Percentiles rank a stretch among this genome's conserved stretches.
These are phyloP conservation scores for Backusella australiensis DNA, from an alignment of 192 early-diverging fungal species.

Conservation along the genomic window DNA sequence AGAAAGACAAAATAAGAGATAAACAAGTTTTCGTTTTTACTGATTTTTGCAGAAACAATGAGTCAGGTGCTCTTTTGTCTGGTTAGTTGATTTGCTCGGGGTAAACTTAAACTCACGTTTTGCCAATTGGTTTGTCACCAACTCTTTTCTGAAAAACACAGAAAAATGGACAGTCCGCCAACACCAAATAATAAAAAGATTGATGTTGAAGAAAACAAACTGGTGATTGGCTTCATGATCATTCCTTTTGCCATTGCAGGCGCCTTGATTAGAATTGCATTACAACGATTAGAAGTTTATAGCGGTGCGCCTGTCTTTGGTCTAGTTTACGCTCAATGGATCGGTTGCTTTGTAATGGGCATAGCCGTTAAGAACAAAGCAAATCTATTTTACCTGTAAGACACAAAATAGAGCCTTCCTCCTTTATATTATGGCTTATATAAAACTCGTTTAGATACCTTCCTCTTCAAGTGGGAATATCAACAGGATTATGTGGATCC, in stretches of 20 bases:
- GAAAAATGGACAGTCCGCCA: background rate
- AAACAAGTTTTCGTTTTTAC: no score
- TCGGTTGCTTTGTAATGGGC: constrained; percentile 68
- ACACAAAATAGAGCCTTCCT: constrained; percentile 12
- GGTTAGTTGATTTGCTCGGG: no score
- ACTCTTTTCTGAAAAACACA: no score
- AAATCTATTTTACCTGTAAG: constrained; percentile 24
- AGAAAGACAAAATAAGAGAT: no score
- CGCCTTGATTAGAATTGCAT: constrained; percentile 56
- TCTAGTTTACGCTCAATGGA: constrained; percentile 62
- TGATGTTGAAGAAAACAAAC: constrained; percentile 29
- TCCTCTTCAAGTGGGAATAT: constrained; percentile 53
- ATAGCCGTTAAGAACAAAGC: constrained; percentile 29
- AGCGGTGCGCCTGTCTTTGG: constrained; percentile 57
- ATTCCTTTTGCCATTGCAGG: constrained; percentile 65
- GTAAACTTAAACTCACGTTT: no score
- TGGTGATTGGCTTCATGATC: constrained; percentile 28
- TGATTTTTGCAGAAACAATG: no score
- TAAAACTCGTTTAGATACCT: constrained; percentile 18
- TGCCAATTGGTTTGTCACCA: no score
- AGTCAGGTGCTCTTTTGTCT: no score
- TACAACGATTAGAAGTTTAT: constrained; percentile 56
- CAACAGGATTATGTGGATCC: constrained; percentile 77
- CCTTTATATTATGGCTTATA: background rate
- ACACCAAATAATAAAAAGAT: background rate